Conservation (phyloP, 2,329 filamentous ascomycete genomes). For the Phyllosticta citrichinensis region DNA sequence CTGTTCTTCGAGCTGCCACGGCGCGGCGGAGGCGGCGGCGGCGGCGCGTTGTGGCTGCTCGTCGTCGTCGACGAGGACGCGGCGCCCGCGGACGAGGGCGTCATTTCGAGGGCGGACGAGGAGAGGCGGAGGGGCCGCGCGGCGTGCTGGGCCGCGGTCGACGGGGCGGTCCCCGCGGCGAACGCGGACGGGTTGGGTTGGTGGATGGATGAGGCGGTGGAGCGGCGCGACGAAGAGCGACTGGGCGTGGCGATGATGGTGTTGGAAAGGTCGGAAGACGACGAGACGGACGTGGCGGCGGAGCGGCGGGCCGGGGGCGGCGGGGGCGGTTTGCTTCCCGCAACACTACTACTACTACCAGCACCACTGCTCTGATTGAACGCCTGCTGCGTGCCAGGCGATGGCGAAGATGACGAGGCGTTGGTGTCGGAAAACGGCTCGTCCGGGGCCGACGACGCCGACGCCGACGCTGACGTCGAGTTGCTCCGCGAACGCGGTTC, state of each 20-base stretch:
- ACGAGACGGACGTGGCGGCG: not conserved
- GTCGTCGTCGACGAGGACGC: not conserved
- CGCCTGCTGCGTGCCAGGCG: not conserved
- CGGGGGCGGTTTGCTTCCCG: conserved; percentile 1
- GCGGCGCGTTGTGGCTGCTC: not conserved
- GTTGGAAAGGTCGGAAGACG: not conserved
- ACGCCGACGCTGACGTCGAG: conserved; percentile 26
- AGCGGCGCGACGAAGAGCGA: conserved; percentile 7
- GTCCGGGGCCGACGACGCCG: conserved; percentile 20
- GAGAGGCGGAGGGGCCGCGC: conserved; percentile 5
- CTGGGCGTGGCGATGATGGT: not conserved
- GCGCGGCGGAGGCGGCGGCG: conserved; percentile 6
- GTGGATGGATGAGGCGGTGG: conserved; percentile 7
- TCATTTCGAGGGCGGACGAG: conserved; percentile 2
- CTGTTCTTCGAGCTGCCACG: conserved; percentile 9
- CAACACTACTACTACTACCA: too few species aligned
- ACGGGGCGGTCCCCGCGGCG: not conserved
- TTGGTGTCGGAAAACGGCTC: not conserved
- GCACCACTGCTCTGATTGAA: not conserved
- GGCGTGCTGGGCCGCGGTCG: not conserved
- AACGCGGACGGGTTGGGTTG: not conserved
- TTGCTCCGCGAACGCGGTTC: conserved; percentile 25
- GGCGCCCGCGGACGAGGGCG: too few species aligned
- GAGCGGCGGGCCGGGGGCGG: conserved; percentile 6
- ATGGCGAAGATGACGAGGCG: not conserved